A percentile compares a stretch with the other conserved stretches of the same genome.
phyloP scores from a whole-genome alignment of 345 rosid genomes.

The Salix purpurea region DNA sequence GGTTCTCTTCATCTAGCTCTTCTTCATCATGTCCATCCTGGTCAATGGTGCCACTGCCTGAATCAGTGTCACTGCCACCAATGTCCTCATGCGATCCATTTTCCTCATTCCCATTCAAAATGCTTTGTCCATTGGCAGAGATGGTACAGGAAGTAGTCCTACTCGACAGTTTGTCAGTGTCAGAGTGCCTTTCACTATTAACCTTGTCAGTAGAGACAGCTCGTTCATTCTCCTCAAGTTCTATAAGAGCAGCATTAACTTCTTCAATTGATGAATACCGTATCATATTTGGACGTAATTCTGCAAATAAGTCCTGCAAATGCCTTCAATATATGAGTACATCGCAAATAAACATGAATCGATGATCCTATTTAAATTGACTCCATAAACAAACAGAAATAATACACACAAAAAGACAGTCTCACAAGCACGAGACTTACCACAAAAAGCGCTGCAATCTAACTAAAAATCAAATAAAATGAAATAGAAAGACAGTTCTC shows the following conservation, averaged over 20 bases:
- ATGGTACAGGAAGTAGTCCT: conserved; percentile 34
- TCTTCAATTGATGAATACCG: conserved; percentile 75
- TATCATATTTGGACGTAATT: conserved; percentile 78
- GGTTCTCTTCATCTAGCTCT: conserved; percentile 75
- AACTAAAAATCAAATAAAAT: neutral
- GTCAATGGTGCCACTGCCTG: conserved; percentile 71
- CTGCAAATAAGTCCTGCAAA: conserved; percentile 88
- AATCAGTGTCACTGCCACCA: conserved; percentile 71
- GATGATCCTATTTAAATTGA: neutral
- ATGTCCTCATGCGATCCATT: conserved; percentile 63
- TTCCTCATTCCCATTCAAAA: conserved; percentile 50
- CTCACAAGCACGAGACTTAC: neutral
- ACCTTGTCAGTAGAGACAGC: conserved; percentile 53
- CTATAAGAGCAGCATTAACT: conserved; percentile 67
- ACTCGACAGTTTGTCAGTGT: conserved; percentile 49
- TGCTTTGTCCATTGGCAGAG: conserved; percentile 48
- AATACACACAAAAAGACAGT: neutral
- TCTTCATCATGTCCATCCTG: conserved; percentile 68
- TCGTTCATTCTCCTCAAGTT: conserved; percentile 77
- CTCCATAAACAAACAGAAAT: neutral
- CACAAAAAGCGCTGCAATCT: neutral
- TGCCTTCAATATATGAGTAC: conserved; percentile 21
- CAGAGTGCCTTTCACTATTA: conserved; percentile 57
- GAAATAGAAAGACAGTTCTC: neutral
- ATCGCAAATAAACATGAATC: neutral